Evolutionary conservation across 352 stramenopile genomes (phyloP), one percentile per base, ranked within the genome.

Genomic region (Phytophthora europaea): DNA sequence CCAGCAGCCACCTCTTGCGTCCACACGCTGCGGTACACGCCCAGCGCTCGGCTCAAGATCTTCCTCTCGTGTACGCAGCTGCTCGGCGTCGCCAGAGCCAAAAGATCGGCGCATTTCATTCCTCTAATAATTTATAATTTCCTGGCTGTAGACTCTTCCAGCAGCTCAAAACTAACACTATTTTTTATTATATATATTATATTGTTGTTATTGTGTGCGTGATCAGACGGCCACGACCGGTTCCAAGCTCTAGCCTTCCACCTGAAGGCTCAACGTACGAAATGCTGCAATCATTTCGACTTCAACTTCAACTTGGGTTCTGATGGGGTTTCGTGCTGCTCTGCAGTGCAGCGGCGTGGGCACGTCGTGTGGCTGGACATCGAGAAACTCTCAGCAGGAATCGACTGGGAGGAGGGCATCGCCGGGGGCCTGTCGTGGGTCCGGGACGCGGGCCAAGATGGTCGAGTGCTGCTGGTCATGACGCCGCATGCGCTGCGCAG

Each of bases 361-460:
- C 87, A 94, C 60, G 65, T 67, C 8, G 87, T 94, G 56, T 94
- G 87, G 87, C 79, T 94, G 6, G 87, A 94, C 57, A 82, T 87
- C 28, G 87, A 94, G 70, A 83, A 79, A 56, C 74, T 94, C 18
- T 88, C 87, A 12, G 81, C 85, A 0, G 87, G 87, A 26, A 81
- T 92, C 28, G 85, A 94, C 73, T 94, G 87, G 87, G 87, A 94
- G 58, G 79, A 92, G 61, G 85, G 85, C 63, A 94, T 94, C 74
- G 83, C 81, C 5, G 65, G 80, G 15, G 87, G 73, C 8, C 65
- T 94, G 38, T 85, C 81, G 40, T 91, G 85, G 82, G 84, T 91
- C 28, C 88, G 90, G 22, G 85, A 94, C 31, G 87, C 85, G 6
- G 82, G 90, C 61, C 66, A 88, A 58, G 83, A 94, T 57, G 87